Base-by-base conservation (phyloP, 169 alveolate species). In the Plasmodium gaboni region DNA sequence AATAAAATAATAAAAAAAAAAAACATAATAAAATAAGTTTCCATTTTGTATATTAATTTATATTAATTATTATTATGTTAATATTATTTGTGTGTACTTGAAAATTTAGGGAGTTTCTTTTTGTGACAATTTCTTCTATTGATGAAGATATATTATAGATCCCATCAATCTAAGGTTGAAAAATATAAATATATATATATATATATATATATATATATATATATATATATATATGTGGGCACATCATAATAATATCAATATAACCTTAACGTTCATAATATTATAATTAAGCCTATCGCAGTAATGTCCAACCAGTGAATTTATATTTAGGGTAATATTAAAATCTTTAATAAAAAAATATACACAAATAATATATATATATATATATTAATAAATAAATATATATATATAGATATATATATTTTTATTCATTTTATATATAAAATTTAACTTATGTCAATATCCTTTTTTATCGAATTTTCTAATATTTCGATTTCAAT, bases 201-300 rank as follows among this genome's bases (percentile, higher is more conserved):
- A 10, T 6, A 19, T 10, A 24, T 0, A 24, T 2, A 0, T 6
- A 8, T 24, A 0, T n/a, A 22, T 10, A 8, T 61, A 17, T 6
- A 17, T 61, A 61, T 61, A 1, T 61, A 61, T 57, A 7, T 72
- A 63, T 19, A 57, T 48, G 53, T 44, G 17, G 13, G 38, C n/a
- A 24, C 53, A 53, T n/a, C 9, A 61, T 12, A 6, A 46, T 59
- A 8, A 8, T 32, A 51, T 46, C 60, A 74, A 61, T 38, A 26
- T 26, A n/a, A 78, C 89, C 55, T 65, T 28, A 59, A 78, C 22
- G 53, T 17, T 78, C 89, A 78, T 78, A 48, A 78, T 78, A 70
- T 78, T 78, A 69, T 64, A 64, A 32, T 53, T 50, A 26, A 50
- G 24, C 42, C 89, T 64, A 6, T 53, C 89, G 19, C 70, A 50